Conservation (phyloP, 495 filamentous ascomycete species). For the Rusavskia elegans region DNA sequence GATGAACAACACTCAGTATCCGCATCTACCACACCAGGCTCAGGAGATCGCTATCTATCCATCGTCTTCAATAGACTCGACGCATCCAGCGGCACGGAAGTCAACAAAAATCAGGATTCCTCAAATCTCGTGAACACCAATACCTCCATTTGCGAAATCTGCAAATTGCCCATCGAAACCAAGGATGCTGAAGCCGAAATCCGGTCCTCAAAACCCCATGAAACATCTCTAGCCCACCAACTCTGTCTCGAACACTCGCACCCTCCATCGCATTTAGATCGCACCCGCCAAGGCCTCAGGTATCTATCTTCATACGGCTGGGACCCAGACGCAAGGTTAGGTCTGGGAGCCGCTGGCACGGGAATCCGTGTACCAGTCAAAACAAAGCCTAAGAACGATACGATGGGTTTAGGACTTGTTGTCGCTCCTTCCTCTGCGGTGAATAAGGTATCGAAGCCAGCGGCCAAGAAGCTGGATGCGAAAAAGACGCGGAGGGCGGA, state of each 20-base stretch:
- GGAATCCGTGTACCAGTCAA: constrained; percentile 68
- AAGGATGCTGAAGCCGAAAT: not conserved
- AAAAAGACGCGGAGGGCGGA: constrained; percentile 48
- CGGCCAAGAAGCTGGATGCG: constrained; percentile 44
- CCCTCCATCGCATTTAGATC: constrained; percentile 70
- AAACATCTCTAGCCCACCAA: constrained; percentile 67
- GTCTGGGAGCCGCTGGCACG: constrained; percentile 54
- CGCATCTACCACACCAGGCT: constrained; percentile 19
- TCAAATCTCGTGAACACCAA: constrained; percentile 1
- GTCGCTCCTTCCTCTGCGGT: constrained; percentile 21
- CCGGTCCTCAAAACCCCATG: constrained; percentile 29
- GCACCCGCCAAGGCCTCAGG: constrained; percentile 57
- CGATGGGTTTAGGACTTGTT: constrained; percentile 45
- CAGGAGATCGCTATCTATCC: constrained; percentile 53
- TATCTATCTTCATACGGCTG: constrained; percentile 68
- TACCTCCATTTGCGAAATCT: constrained; percentile 35
- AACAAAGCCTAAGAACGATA: constrained; percentile 53
- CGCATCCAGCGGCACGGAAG: not conserved
- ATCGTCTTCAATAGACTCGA: constrained; percentile 35
- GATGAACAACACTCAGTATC: constrained; percentile 15
- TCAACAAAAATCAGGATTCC: constrained; percentile 1
- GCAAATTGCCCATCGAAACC: constrained; percentile 34
- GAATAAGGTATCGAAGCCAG: constrained; percentile 16
- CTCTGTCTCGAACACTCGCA: constrained; percentile 64
- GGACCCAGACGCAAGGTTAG: constrained; percentile 65